Conservation (phyloP, 2,329 filamentous ascomycete species). For the Trichothecium sympodiale region DNA sequence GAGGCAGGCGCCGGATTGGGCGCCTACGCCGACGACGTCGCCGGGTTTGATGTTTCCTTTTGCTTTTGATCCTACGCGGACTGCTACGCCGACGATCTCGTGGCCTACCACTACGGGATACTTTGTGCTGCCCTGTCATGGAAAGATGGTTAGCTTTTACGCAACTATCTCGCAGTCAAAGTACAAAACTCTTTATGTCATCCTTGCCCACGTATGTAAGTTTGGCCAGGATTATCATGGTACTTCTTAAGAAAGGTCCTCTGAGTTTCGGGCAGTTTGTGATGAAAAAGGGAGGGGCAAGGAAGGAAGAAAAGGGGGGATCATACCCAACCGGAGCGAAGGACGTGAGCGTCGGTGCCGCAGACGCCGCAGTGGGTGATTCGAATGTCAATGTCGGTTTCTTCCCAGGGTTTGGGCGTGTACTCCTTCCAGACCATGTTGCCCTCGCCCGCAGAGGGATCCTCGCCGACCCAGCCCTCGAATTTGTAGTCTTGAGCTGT, state of each 20-base stretch:
- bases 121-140: background rate
- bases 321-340: conserved; percentile 38
- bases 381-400: conserved; percentile 52
- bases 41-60: conserved; percentile 36
- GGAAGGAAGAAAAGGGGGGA: background rate
- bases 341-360: conserved; percentile 46
- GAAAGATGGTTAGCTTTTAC: too few species aligned
- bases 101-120: conserved; percentile 39
- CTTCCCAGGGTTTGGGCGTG: conserved; percentile 51
- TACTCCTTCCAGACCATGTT: conserved; percentile 43
- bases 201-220: too few species aligned
- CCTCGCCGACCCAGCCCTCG: conserved; percentile 36
- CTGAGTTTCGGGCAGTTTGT: too few species aligned
- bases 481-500: conserved; percentile 32
- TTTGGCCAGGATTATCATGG: too few species aligned
- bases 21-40: conserved; percentile 48
- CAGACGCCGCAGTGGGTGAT: conserved; percentile 56
- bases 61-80: conserved; percentile 28
- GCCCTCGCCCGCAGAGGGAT: conserved; percentile 27
- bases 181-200: too few species aligned
- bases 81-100: conserved; percentile 46
- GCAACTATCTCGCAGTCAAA: too few species aligned
- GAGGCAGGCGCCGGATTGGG: conserved; percentile 41
- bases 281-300: too few species aligned
- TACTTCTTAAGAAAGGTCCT: too few species aligned